Evolutionary conservation across 179 eudicot genomes (phyloP), one percentile per base, ranked within the genome.

Genomic region (Sideroxylon spinosum): DNA sequence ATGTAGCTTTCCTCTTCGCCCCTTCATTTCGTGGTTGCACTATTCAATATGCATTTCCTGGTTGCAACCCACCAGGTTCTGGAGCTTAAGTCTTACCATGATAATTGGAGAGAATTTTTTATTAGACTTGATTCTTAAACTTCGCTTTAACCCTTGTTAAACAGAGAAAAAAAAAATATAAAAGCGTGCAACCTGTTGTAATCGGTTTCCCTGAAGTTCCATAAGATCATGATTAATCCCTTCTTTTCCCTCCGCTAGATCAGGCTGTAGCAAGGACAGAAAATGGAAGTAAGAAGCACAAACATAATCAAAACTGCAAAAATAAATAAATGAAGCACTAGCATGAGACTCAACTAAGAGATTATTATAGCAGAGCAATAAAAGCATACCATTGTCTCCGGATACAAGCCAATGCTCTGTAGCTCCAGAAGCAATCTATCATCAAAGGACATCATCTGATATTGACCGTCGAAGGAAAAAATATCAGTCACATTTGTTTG

Each of bases 331-430:
- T 57, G 22, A 57, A 60, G 23, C 6, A 60, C 64, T n/a, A 17
- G 25, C 64, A 7, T 55, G 17, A 17, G n/a, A 60, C 64, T n/a
- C 25, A 60, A 60, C 23, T 60, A 60, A 3, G 11, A 60, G 64
- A n/a, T 20, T 5, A 59, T n/a, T 26, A 20, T 60, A 60, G 64
- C 9, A 17, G 10, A 60, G 64, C 25, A 20, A 60, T 60, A n/a
- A 20, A 60, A 48, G 60, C 86, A 74, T 82, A 88, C 90, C 89
- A 88, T 88, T 17, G 78, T 70, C 67, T 86, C 90, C 57, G 90
- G 86, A 81, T 72, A 79, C 78, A 88, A 63, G 62, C 90, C 90
- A 75, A 88, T 76, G 70, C 87, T 82, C 78, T 88, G 90, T 78
- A 88, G 78, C 83, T 88, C 90, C 72, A 81, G 85, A 71, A 84